Evolutionary conservation across 306 rosid species (phyloP), one percentile per base, ranked within the genome.

Genomic region (Albizia julibrissin): DNA sequence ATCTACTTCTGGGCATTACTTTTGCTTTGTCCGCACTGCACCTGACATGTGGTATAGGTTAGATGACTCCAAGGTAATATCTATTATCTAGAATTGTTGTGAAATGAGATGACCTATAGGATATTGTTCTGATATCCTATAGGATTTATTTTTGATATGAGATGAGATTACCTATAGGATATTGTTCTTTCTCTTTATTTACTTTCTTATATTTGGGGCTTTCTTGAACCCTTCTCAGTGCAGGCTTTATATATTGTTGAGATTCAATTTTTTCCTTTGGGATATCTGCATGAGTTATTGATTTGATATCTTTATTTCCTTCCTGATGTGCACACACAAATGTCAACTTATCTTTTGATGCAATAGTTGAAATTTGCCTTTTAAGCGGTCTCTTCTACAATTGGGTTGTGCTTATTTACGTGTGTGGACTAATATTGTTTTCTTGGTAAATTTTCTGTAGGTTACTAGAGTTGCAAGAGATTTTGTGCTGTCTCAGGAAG

Each of bases 1-100:
- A 50, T 79, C 92, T 77, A 80, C 89, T 67, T 92, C 92, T 44
- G 97, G 98, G 34, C 98, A 95, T 89, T 95, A 95, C 84, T 92
- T 89, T 71, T 87, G 92, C 87, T 92, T 90, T 78, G 82, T 95
- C 80, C 95, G 98, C 27, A 86, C 98, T 47, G 86, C 93, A 64
- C 92, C 96, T 14, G 91, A 89, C 74, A 79, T 89, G 72, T 95
- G 99, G 99, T 84, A 92, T 84, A 79, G 82, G 80, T 54, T 95
- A 86, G 98, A 95, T 82, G 99, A 95, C 86, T 82, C 90, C 10
- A 83, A 75, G 99, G 99, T 95, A 87, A 42, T 74, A 64, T 69
- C 59, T 95, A 87, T 34, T 76, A 64, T 69, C 59, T 33, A 33
- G 16, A 49, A 70, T 11, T 64, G 76, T 47, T 69, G 6, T 11